Evolutionary conservation across 164 flowering plant genomes (phyloP).

Genomic region (Stephania yunnanensis): DNA sequence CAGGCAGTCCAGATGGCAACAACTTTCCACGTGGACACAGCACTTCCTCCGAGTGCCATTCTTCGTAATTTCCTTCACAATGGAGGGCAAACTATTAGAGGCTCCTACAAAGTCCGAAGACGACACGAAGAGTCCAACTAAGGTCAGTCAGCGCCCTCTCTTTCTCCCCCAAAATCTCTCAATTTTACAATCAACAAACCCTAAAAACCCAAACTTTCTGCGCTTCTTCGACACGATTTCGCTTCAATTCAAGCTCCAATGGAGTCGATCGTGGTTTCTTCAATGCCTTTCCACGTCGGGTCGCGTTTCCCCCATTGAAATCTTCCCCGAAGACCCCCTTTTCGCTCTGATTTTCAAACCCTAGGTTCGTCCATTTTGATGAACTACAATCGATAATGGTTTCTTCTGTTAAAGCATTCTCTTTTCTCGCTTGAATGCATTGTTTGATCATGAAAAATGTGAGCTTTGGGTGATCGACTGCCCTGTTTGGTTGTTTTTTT

Average conservation of each 20-base stretch:
- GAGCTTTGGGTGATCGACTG: not conserved
- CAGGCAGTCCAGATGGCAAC: not conserved
- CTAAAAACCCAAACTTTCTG: slow-evolving; percentile 1
- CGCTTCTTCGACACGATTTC: not conserved
- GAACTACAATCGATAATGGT: not conserved
- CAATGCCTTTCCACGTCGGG: not conserved
- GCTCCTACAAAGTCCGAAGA: not conserved
- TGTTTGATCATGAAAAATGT: not conserved
- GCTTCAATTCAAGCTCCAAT: not conserved
- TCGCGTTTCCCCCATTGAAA: not conserved
- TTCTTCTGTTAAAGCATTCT: not conserved
- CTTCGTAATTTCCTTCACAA: not conserved
- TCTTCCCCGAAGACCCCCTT: not conserved
- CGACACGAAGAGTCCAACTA: slow-evolving; percentile 8
- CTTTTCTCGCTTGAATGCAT: not conserved
- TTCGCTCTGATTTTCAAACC: not conserved
- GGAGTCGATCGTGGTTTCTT: not conserved
- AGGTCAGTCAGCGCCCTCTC: slow-evolving; percentile 5
- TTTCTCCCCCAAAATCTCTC: not conserved
- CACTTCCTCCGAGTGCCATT: not conserved
- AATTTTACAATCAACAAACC: not conserved
- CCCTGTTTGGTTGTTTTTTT: not conserved
- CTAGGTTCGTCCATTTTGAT: not conserved
- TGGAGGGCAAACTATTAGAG: not conserved
- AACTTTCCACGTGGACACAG: not conserved